Evolutionary conservation across 75 land plant species (phyloP).

Genomic region (Pinus albicaulis): DNA sequence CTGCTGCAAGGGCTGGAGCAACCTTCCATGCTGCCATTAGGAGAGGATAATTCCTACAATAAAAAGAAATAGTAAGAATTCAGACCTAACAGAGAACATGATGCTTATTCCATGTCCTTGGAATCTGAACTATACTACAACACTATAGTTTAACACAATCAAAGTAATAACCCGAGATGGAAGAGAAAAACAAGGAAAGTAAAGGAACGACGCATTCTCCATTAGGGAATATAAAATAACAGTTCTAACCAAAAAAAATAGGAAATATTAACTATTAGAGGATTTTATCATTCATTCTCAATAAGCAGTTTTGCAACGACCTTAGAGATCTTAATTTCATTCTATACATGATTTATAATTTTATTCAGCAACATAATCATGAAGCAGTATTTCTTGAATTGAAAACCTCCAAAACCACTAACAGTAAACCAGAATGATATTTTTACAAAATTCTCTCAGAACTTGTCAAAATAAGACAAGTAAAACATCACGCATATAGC

Average conservation of each 20-base stretch:
- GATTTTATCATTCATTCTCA: neutral
- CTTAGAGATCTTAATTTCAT: neutral
- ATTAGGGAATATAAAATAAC: neutral
- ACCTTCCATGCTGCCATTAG: constrained; percentile 99
- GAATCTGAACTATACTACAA: neutral
- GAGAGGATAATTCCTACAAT: constrained; percentile 93
- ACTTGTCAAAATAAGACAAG: too few relatives aligned
- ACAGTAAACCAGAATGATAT: too few relatives aligned
- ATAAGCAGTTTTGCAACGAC: neutral
- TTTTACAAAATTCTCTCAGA: too few relatives aligned
- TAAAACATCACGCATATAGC: too few relatives aligned
- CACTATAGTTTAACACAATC: too few relatives aligned
- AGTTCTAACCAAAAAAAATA: neutral
- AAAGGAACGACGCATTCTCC: neutral
- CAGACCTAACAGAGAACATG: neutral
- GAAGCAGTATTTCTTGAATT: neutral
- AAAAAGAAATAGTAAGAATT: constrained; percentile 1
- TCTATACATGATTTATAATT: neutral
- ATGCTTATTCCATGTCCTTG: neutral
- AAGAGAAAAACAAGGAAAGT: neutral
- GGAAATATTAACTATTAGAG: neutral
- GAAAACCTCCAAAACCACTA: neutral
- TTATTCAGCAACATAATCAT: neutral
- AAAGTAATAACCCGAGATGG: neutral
- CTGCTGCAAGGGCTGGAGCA: constrained; percentile 98